phyloP scores from a whole-genome alignment of 345 rosid genomes.

The Hibiscus syriacus region DNA sequence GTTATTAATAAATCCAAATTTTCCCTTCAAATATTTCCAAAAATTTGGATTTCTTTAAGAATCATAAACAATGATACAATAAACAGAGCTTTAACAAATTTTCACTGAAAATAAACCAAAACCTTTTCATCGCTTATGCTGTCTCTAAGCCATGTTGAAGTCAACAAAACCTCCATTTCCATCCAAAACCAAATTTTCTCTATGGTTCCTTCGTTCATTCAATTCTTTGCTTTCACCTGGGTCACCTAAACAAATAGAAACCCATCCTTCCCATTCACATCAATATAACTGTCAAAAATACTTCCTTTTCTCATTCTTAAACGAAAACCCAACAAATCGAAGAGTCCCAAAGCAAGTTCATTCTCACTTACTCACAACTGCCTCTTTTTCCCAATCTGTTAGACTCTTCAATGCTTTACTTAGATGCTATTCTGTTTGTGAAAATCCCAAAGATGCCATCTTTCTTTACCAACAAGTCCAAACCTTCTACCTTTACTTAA shows the following conservation, averaged over 20 bases:
- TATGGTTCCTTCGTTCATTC: neutral
- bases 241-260: neutral
- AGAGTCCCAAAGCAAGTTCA: slow-evolving; percentile 40
- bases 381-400: slow-evolving; percentile 22
- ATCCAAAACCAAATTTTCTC: neutral
- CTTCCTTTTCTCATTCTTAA: slow-evolving; percentile 22
- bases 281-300: slow-evolving; percentile 5
- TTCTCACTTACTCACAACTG: neutral
- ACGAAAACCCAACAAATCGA: slow-evolving; percentile 21
- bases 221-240: neutral
- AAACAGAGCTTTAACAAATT: neutral
- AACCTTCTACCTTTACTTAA: slow-evolving; percentile 18
- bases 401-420: slow-evolving; percentile 46
- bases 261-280: neutral
- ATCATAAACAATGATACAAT: neutral
- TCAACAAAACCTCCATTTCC: neutral
- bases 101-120: neutral
- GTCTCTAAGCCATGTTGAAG: neutral
- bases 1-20: too few species aligned
- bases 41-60: neutral
- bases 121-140: neutral
- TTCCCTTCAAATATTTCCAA: neutral
- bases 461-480: slow-evolving; percentile 42
- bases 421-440: slow-evolving; percentile 43
- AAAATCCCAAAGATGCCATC: slow-evolving; percentile 35